phyloP scores from a whole-genome alignment of 345 rosid genomes.

The Psidium friedrichsthalianum region DNA sequence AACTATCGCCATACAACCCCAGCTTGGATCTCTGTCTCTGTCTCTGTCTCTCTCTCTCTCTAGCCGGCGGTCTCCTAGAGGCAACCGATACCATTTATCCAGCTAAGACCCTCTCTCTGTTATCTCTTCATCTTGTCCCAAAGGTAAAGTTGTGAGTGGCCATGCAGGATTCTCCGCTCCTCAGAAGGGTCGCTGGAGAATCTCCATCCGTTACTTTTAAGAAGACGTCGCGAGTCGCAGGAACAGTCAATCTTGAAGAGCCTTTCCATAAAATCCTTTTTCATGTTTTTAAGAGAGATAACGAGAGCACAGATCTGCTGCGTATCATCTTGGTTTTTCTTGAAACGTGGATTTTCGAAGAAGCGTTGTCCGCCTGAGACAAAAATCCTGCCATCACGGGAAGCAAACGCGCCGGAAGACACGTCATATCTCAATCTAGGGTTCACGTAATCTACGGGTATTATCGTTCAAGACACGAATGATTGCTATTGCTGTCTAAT shows the following conservation, averaged over 20 bases:
- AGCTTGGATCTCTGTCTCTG: background rate
- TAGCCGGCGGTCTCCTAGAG: background rate
- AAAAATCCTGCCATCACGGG: background rate
- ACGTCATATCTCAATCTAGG: background rate
- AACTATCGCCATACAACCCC: background rate
- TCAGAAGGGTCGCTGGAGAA: background rate
- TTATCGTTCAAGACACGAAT: background rate
- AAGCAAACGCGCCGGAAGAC: background rate
- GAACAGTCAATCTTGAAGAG: background rate
- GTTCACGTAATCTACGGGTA: background rate
- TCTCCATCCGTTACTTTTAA: background rate
- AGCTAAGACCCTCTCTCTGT: background rate
- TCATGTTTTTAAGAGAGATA: background rate
- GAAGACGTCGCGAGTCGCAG: background rate
- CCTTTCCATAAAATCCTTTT: background rate
- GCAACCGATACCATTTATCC: background rate
- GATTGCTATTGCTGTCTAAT: background rate
- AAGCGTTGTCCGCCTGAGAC: background rate
- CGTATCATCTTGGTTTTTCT: background rate
- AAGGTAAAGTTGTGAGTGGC: background rate
- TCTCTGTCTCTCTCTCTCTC: background rate
- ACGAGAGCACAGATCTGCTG: background rate
- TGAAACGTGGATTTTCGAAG: background rate
- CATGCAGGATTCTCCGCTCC: background rate
- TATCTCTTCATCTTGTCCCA: background rate